Evolutionary conservation across 164 flowering plant species (phyloP).

Genomic region (Euptelea pleiosperma): DNA sequence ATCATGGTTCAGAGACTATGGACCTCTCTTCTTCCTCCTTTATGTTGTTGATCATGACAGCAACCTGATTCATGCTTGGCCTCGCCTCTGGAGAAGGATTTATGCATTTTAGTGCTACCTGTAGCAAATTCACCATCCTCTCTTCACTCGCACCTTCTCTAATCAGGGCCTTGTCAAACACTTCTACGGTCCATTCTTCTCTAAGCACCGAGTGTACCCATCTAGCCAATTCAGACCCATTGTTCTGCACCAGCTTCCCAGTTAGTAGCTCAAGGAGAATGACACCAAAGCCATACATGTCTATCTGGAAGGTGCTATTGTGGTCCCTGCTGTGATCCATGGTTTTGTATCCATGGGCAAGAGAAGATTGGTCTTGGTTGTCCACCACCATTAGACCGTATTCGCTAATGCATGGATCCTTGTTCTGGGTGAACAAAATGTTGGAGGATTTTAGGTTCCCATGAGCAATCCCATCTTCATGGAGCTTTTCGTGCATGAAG

Average conservation of each 20-base stretch:
- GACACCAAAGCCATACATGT: conserved; percentile 48
- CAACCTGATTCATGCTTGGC: conserved; percentile 52
- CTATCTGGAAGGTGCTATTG: conserved; percentile 33
- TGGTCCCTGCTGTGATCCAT: background rate
- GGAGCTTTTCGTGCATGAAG: conserved; percentile 48
- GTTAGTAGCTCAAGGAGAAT: conserved; percentile 68
- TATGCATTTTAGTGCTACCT: conserved; percentile 60
- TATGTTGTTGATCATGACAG: conserved; percentile 36
- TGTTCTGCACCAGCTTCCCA: conserved; percentile 49
- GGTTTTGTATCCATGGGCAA: conserved; percentile 9
- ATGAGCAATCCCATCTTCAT: conserved; percentile 45
- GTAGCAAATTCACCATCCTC: conserved; percentile 62
- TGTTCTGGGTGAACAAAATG: conserved; percentile 44
- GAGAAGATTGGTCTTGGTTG: conserved; percentile 22
- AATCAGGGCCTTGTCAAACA: conserved; percentile 46
- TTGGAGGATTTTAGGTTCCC: conserved; percentile 73
- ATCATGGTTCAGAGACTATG: conserved; percentile 16
- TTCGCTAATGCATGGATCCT: conserved; percentile 59
- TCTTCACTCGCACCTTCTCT: conserved; percentile 55
- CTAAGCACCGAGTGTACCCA: conserved; percentile 62
- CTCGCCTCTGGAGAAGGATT: conserved; percentile 38
- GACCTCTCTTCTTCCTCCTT: conserved; percentile 69
- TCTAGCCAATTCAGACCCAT: conserved; percentile 47
- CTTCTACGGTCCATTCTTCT: conserved; percentile 76
- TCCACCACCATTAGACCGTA: conserved; percentile 49